Evolutionary conservation across 179 eudicot species (phyloP), one percentile per base, ranked within the genome.

Genomic region (Spinacia oleracea): DNA sequence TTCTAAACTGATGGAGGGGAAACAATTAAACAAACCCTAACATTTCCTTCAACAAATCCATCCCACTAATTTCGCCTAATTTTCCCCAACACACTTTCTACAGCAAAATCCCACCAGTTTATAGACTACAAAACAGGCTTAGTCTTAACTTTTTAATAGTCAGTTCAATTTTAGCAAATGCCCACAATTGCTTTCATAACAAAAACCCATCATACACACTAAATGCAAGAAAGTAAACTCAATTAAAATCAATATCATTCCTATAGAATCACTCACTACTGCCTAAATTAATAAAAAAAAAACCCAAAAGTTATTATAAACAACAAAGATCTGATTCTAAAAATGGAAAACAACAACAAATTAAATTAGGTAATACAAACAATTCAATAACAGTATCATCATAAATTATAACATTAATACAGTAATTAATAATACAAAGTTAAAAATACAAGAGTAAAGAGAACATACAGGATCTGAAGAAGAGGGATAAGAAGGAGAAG

Each of bases 401-500:
- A 35, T 55, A 53, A 73, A 51, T 29, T 20, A 4, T 14, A 18
- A 51, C 25, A n/a, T 15, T 15, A 70, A 45, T 14, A 55, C 18
- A 32, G 12, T 31, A 14, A 38, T 4, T 2, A 38, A 25, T 29
- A 16, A 23, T n/a, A 16, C 40, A n/a, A 27, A 32, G 1, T 5
- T 18, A 70, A 25, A 7, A 45, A 18, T 1, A 12, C 21, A 63
- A 73, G 38, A 80, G 82, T 25, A 59, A n/a, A 67, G 51, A 73
- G 58, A 29, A 83, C 85, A 50, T 77, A 88, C 89, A 9, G 84
- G 88, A 80, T 84, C 89, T 55, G 88, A 84, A 34, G 86, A 74
- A 25, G 89, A 82, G 55, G 90, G 46, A 67, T 84, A 79, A 1
- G 90, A 89, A 64, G 87, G 88, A 70, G 97, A 86, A 27, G 94